Conservation (phyloP, 495 filamentous ascomycete species). For the Aspergillus funiculosus region DNA sequence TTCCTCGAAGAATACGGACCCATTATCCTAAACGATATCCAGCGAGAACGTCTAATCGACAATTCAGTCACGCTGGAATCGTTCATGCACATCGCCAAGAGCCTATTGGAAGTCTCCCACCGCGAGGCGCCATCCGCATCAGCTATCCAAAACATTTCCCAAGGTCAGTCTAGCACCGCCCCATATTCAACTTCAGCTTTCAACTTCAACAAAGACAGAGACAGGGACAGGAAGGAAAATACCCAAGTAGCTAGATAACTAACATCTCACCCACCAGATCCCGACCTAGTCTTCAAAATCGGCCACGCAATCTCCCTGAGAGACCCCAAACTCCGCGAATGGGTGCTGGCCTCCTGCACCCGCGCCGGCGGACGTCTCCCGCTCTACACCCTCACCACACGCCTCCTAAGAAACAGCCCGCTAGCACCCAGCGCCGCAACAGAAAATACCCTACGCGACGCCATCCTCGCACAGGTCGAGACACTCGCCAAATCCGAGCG, state of each 20-base stretch:
- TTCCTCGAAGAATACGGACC: not conserved
- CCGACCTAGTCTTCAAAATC: slow-evolving; percentile 27
- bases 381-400: slow-evolving; percentile 9
- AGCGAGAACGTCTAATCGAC: not conserved
- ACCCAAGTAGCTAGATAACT: too few relatives aligned
- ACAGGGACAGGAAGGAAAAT: too few relatives aligned
- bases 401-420: not conserved
- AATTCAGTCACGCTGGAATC: not conserved
- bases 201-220: not conserved
- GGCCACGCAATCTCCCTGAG: slow-evolving; percentile 9
- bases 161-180: too few relatives aligned
- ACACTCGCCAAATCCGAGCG: slow-evolving; percentile 18
- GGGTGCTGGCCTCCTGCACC: slow-evolving; percentile 23
- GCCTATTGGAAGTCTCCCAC: slow-evolving; percentile 17
- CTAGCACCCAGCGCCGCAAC: not conserved
- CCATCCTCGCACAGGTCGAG: slow-evolving; percentile 19
- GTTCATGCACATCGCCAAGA: slow-evolving; percentile 18
- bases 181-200: too few relatives aligned
- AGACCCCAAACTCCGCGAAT: slow-evolving; percentile 13
- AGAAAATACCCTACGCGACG: slow-evolving; percentile 2
- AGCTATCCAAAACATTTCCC: slow-evolving; percentile 20
- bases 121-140: slow-evolving; percentile 7
- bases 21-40: not conserved
- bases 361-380: slow-evolving; percentile 22
- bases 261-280: too few relatives aligned